phyloP scores from a whole-genome alignment of 2,329 filamentous ascomycete genomes.

The Trichoderma arundinaceum region DNA sequence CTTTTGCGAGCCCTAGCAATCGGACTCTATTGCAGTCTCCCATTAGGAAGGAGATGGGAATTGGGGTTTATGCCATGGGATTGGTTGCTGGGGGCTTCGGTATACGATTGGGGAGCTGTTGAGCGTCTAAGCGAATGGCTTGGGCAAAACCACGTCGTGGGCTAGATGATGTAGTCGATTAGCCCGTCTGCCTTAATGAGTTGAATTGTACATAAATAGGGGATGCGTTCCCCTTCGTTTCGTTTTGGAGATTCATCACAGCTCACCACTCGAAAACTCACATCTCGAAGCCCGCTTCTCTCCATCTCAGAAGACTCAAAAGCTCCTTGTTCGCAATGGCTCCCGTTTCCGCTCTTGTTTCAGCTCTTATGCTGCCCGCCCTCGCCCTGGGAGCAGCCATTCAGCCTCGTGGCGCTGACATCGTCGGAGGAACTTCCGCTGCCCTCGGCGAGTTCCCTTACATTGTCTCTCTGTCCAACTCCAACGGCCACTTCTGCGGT shows the following conservation, averaged over 20 bases:
- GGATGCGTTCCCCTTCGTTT: neutral
- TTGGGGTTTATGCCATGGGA: neutral
- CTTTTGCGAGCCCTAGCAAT: slow-evolving; percentile 22
- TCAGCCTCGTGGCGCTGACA: slow-evolving; percentile 29
- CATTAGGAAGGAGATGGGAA: slow-evolving; percentile 28
- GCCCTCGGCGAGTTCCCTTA: slow-evolving; percentile 42
- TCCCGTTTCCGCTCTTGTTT: slow-evolving; percentile 11
- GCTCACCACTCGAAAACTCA: neutral
- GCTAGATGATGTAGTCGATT: neutral
- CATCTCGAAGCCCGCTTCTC: slow-evolving; percentile 3
- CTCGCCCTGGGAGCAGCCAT: slow-evolving; percentile 29
- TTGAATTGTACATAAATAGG: slow-evolving; percentile 6
- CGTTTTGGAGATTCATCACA: slow-evolving; percentile 18
- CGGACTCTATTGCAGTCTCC: neutral
- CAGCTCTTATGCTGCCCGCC: slow-evolving; percentile 27
- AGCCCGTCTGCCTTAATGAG: neutral
- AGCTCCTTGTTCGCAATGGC: slow-evolving; percentile 6
- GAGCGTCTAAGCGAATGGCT: neutral
- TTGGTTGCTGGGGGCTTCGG: neutral
- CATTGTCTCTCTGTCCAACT: slow-evolving; percentile 39
- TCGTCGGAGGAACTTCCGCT: slow-evolving; percentile 39
- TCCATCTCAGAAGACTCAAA: neutral
- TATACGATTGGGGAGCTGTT: neutral
- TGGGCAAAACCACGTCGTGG: neutral
- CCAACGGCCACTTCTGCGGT: slow-evolving; percentile 39